A percentile compares a stretch with the other conserved stretches of the same genome.
These are phyloP conservation scores for Collariella sp. DNA, from an alignment of 495 filamentous ascomycete genomes.

Conservation along the genomic window DNA sequence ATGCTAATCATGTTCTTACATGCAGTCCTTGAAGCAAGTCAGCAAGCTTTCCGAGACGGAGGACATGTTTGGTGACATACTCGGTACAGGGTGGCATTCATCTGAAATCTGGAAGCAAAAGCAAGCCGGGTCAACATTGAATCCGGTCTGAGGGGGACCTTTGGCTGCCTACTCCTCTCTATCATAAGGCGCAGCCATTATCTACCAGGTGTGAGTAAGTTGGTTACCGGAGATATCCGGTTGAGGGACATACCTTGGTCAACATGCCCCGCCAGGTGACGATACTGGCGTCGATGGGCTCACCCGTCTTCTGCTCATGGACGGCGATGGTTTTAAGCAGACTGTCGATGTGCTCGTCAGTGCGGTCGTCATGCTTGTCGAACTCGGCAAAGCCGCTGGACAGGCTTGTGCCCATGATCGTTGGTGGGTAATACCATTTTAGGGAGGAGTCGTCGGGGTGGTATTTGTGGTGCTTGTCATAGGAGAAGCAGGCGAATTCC, in stretches of 20 bases:
- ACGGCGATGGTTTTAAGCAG: slow-evolving; percentile 66
- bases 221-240: background rate
- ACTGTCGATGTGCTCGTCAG: slow-evolving; percentile 82
- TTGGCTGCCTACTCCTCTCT: slow-evolving; percentile 56
- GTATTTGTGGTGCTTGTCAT: slow-evolving; percentile 71
- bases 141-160: slow-evolving; percentile 6
- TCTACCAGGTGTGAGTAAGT: slow-evolving; percentile 42
- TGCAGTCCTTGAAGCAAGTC: slow-evolving; percentile 53
- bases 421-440: slow-evolving; percentile 82
- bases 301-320: slow-evolving; percentile 57
- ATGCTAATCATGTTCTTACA: slow-evolving; percentile 47
- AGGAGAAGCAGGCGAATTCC: slow-evolving; percentile 90
- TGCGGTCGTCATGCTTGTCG: slow-evolving; percentile 67
- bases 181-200: slow-evolving; percentile 77
- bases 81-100: slow-evolving; percentile 89
- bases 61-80: slow-evolving; percentile 43
- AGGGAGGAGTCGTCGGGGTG: slow-evolving; percentile 68
- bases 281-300: slow-evolving; percentile 64
- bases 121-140: background rate
- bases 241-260: slow-evolving; percentile 61
- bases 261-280: slow-evolving; percentile 98
- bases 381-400: slow-evolving; percentile 76
- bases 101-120: slow-evolving; percentile 63
- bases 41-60: slow-evolving; percentile 9
- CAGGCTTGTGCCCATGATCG: slow-evolving; percentile 60